Percentiles rank a stretch among this genome's conserved stretches.
These are phyloP conservation scores for Tylopilus rubrobrunneus DNA, from an alignment of 768 basidiomycete genomes.

Conservation along the genomic window DNA sequence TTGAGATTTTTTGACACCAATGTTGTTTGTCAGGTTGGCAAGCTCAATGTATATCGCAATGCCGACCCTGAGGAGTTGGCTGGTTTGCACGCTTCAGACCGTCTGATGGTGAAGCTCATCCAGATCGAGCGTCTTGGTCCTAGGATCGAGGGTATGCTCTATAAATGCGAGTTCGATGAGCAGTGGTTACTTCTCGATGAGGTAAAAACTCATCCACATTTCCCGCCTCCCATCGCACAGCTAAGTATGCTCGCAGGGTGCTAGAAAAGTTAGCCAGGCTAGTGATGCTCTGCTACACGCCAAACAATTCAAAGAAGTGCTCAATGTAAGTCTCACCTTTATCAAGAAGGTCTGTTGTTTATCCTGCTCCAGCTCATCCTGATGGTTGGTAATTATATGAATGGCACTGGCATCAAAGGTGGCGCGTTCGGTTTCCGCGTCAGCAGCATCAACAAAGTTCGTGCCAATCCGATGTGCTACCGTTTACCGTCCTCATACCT, in stretches of 20 bases:
- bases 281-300: conserved; percentile 77
- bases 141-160: conserved; percentile 94
- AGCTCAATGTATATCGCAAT: conserved; percentile 85
- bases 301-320: conserved; percentile 83
- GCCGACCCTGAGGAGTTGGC: conserved; percentile 84
- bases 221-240: not conserved
- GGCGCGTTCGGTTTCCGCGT: conserved; percentile 97
- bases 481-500: not conserved
- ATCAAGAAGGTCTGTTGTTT: not conserved
- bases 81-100: conserved; percentile 88
- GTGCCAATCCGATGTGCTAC: conserved; percentile 6
- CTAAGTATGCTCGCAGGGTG: conserved; percentile 48
- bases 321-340: conserved; percentile 56
- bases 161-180: conserved; percentile 85
- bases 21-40: conserved; percentile 58
- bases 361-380: conserved; percentile 66
- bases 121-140: conserved; percentile 87
- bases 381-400: conserved; percentile 97
- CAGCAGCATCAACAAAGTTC: conserved; percentile 94
- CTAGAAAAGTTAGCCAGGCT: conserved; percentile 77
- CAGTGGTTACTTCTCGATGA: conserved; percentile 79
- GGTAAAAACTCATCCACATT: conserved; percentile 36
- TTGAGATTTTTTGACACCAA: no score
- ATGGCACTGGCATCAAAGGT: conserved; percentile 92
- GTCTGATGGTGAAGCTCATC: conserved; percentile 95